phyloP scores from a whole-genome alignment of 2,329 filamentous ascomycete genomes.

The Fusarium tanahbumbuense region DNA sequence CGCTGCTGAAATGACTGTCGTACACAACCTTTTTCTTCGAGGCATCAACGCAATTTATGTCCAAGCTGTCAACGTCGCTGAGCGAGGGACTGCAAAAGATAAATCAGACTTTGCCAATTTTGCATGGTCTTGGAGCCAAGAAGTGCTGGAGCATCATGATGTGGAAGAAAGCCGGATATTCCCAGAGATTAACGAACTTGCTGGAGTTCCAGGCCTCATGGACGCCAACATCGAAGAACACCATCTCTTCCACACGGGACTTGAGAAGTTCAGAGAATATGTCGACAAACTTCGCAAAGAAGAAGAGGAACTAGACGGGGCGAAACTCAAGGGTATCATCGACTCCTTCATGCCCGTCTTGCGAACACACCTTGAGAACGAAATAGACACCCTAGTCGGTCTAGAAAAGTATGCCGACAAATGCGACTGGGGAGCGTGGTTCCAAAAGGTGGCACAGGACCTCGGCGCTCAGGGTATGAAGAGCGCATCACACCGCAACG shows the following conservation, averaged over 20 bases:
- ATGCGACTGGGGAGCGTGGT: conserved; percentile 51
- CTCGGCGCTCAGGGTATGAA: conserved; percentile 33
- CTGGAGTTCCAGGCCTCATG: conserved; percentile 54
- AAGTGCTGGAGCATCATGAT: conserved; percentile 54
- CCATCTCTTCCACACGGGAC: conserved; percentile 52
- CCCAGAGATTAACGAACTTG: conserved; percentile 51
- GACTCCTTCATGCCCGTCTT: conserved; percentile 50
- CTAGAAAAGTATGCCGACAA: conserved; percentile 51
- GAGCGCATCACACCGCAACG: conserved; percentile 28
- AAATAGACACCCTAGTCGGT: conserved; percentile 53
- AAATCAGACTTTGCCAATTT: conserved; percentile 51
- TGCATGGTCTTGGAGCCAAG: conserved; percentile 47
- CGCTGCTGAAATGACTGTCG: conserved; percentile 50
- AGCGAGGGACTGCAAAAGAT: conserved; percentile 47
- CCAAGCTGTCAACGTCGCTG: conserved; percentile 51
- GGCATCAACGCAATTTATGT: conserved; percentile 55
- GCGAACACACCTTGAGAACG: conserved; percentile 52
- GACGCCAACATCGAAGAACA: conserved; percentile 57
- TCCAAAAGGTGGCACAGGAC: conserved; percentile 34
- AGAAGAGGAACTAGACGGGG: conserved; percentile 49
- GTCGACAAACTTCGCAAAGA: conserved; percentile 44
- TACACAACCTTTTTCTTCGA: conserved; percentile 53
- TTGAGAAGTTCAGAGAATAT: conserved; percentile 51
- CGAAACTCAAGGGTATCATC: conserved; percentile 38
- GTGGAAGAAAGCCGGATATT: conserved; percentile 55